Evolutionary conservation across 805 yeast genomes (phyloP).

Genomic region (Nakazawaea anatomiae): DNA sequence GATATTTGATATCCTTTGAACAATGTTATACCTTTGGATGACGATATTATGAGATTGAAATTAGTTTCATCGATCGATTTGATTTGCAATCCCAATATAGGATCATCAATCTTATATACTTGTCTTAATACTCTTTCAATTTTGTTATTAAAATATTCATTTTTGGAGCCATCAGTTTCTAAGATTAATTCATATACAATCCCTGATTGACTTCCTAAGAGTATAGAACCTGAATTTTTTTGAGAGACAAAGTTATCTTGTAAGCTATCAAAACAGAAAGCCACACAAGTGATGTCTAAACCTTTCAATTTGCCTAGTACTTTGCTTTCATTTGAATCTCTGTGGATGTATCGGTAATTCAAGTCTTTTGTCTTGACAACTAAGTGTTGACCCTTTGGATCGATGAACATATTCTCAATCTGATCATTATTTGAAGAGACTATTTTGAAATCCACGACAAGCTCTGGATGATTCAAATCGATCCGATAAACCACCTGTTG

Average conservation of each 20-base stretch:
- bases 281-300: conserved; percentile 35
- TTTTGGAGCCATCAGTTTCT: conserved; percentile 28
- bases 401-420: conserved; percentile 36
- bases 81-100: conserved; percentile 3
- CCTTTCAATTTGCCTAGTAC: conserved; percentile 42
- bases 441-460: conserved; percentile 37
- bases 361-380: conserved; percentile 39
- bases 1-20: background rate
- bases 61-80: background rate
- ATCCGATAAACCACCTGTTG: conserved; percentile 54
- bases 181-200: conserved; percentile 38
- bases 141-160: conserved; percentile 33
- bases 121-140: conserved; percentile 33
- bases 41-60: conserved; percentile 1
- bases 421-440: conserved; percentile 20
- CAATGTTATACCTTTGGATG: background rate
- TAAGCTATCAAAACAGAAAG: conserved; percentile 17
- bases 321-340: conserved; percentile 33
- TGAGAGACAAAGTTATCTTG: conserved; percentile 17
- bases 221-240: conserved; percentile 35
- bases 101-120: conserved; percentile 16
- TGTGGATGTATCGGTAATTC: conserved; percentile 43
- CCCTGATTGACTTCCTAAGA: conserved; percentile 46
- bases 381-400: conserved; percentile 42
- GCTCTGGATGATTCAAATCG: conserved; percentile 59